Conservation (phyloP, 2,329 filamentous ascomycete species). For the Botrytis pseudocinerea region DNA sequence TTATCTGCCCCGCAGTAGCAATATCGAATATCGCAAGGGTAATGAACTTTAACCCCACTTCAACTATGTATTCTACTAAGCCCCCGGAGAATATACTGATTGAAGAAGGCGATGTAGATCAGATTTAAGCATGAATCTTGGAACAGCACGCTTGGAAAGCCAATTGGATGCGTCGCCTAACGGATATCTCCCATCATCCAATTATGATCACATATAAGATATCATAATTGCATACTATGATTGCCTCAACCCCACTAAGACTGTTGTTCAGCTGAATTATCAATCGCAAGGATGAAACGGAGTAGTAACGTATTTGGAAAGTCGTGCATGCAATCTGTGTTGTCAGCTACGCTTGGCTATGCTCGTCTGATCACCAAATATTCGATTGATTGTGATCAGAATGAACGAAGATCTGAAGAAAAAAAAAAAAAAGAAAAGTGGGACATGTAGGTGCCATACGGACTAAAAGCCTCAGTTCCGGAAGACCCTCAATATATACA, state of each 20-base stretch:
- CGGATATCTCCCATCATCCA: background rate
- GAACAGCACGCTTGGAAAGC: background rate
- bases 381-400: background rate
- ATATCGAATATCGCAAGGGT: background rate
- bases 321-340: background rate
- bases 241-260: background rate
- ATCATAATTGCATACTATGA: background rate
- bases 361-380: background rate
- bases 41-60: background rate
- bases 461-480: background rate
- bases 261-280: background rate
- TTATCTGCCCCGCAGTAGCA: background rate
- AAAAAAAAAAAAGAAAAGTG: background rate
- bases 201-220: background rate
- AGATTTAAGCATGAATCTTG: background rate
- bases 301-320: background rate
- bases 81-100: background rate
- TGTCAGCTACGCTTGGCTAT: background rate
- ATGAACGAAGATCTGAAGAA: background rate
- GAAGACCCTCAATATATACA: background rate
- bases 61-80: background rate
- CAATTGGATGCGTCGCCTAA: background rate
- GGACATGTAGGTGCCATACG: fast-evolving
- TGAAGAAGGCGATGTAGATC: background rate
- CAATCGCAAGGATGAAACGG: background rate